Evolutionary conservation across 805 yeast species (phyloP).

Genomic region (Yarrowia osloensis): DNA sequence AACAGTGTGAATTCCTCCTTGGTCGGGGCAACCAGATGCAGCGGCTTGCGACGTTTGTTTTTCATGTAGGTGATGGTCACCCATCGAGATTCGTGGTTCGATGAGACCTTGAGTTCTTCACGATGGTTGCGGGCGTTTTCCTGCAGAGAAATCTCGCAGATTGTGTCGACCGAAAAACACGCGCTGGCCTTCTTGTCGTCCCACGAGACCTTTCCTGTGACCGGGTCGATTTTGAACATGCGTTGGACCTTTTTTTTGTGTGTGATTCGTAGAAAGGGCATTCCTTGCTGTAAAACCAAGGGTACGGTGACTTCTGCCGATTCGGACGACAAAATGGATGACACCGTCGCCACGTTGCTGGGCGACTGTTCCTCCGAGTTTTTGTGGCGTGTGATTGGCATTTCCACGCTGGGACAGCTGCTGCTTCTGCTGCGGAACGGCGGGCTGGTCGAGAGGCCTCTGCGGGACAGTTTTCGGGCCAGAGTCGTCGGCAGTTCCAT

Average conservation of each 20-base stretch:
- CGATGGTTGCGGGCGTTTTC: constrained; percentile 80
- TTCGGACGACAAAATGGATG: constrained; percentile 1
- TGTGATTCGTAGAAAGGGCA: constrained; percentile 67
- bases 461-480: constrained; percentile 1
- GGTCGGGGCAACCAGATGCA: constrained; percentile 72
- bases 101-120: constrained; percentile 76
- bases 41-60: constrained; percentile 64
- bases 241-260: constrained; percentile 66
- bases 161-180: constrained; percentile 58
- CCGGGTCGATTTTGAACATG: constrained; percentile 56
- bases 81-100: constrained; percentile 71
- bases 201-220: constrained; percentile 59
- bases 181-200: constrained; percentile 51
- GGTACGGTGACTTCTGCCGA: constrained; percentile 46
- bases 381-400: constrained; percentile 15
- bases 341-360: neutral
- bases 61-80: constrained; percentile 72
- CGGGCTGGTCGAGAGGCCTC: constrained; percentile 10
- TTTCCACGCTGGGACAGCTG: constrained; percentile 15
- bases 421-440: constrained; percentile 19
- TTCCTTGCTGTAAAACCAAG: constrained; percentile 55
- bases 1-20: constrained; percentile 56
- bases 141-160: constrained; percentile 61
- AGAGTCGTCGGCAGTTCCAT: constrained; percentile 8
- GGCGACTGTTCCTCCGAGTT: neutral